Conservation (phyloP, 305 asterid species). For the Coffea humblotiana region DNA sequence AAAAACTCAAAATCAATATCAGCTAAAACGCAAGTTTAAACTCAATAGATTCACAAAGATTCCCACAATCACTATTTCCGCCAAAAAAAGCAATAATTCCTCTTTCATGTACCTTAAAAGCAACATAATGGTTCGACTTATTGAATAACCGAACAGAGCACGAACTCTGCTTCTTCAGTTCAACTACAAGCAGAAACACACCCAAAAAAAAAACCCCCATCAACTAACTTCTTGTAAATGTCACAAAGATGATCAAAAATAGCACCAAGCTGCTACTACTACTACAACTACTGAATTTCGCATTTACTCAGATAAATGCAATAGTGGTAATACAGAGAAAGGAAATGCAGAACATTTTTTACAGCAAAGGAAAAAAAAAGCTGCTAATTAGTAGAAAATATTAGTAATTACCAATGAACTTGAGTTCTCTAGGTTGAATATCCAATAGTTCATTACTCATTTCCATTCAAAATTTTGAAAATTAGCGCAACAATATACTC, state of each 20-base stretch:
- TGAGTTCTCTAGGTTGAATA: slow-evolving; percentile 25
- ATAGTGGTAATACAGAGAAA: neutral
- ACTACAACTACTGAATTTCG: neutral
- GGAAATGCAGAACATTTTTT: neutral
- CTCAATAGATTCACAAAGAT: neutral
- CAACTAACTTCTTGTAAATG: neutral
- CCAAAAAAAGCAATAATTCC: neutral
- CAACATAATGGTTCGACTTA: slow-evolving; percentile 65
- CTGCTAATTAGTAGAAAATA: neutral
- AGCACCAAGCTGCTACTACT: neutral
- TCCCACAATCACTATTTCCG: neutral
- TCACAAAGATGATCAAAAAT: neutral
- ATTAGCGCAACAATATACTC: neutral
- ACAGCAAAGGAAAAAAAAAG: neutral
- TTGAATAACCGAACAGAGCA: slow-evolving; percentile 70
- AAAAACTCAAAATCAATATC: slow-evolving; percentile 6
- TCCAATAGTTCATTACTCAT: slow-evolving; percentile 26
- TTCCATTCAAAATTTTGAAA: neutral
- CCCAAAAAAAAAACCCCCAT: neutral
- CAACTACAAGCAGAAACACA: slow-evolving; percentile 45
- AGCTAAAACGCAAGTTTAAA: neutral
- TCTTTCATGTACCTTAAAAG: slow-evolving; percentile 67
- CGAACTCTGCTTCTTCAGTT: slow-evolving; percentile 84
- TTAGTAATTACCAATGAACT: slow-evolving; percentile 22
- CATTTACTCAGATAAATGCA: neutral